Conservation (phyloP, 2,329 filamentous ascomycete species). For the Cryphonectria parasitica region DNA sequence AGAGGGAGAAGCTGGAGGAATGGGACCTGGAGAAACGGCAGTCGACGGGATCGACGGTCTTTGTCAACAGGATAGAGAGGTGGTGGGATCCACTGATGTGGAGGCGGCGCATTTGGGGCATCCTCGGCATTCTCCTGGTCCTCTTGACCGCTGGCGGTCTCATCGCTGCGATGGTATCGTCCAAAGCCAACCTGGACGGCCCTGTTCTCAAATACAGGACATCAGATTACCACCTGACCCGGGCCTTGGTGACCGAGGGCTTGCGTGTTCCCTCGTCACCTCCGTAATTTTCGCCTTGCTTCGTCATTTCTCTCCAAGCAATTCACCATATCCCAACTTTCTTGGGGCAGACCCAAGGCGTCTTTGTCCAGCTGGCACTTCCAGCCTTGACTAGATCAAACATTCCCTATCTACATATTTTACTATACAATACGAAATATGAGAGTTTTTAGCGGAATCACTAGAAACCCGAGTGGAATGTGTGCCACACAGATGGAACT, state of each 20-base stretch:
- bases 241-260: constrained; percentile 52
- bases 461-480: neutral
- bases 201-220: constrained; percentile 52
- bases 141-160: constrained; percentile 51
- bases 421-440: too few relatives aligned
- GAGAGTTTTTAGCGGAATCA: too few relatives aligned
- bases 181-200: constrained; percentile 37
- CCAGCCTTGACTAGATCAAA: neutral
- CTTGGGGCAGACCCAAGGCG: neutral
- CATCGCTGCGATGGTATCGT: constrained; percentile 48
- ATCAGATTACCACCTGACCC: constrained; percentile 51
- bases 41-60: neutral
- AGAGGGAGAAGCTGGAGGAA: neutral
- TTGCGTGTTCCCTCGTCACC: constrained; percentile 39
- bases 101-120: constrained; percentile 55
- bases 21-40: neutral
- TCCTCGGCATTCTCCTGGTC: constrained; percentile 42
- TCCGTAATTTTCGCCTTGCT: neutral
- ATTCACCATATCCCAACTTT: neutral
- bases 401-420: neutral
- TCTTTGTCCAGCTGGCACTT: neutral
- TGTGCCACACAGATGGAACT: neutral
- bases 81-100: constrained; percentile 44
- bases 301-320: neutral
- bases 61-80: neutral